phyloP scores from a whole-genome alignment of 495 filamentous ascomycete genomes.

The Talaromyces thailandensis region DNA sequence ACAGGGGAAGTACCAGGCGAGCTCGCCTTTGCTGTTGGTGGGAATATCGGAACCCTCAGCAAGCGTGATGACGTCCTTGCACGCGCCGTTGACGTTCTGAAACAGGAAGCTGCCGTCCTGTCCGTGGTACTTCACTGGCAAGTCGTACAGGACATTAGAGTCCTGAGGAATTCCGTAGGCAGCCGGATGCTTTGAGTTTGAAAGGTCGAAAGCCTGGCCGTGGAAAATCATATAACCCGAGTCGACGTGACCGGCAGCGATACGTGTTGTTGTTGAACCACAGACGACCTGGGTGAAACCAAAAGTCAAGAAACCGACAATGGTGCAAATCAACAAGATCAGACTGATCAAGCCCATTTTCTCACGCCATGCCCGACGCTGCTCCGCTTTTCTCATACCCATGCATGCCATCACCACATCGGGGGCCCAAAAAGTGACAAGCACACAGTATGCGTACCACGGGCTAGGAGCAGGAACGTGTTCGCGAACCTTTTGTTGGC shows the following conservation, averaged over 20 bases:
- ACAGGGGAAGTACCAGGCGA: conserved; percentile 98
- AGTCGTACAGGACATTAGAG: conserved; percentile 75
- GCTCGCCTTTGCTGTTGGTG: conserved; percentile 57
- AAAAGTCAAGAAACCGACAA: conserved; percentile 95
- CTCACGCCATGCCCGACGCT: conserved; percentile 93
- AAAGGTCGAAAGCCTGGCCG: conserved; percentile 76
- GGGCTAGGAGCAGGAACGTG: conserved; percentile 70
- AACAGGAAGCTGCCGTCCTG: conserved; percentile 94
- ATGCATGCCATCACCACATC: conserved; percentile 76
- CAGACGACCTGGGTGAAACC: conserved; percentile 91
- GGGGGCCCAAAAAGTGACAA: conserved; percentile 93
- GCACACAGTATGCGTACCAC: conserved; percentile 91
- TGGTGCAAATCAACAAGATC: conserved; percentile 75
- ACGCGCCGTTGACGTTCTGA: conserved; percentile 96
- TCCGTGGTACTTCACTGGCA: conserved; percentile 70
- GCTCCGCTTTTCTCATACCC: conserved; percentile 78
- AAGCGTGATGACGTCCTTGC: conserved; percentile 80
- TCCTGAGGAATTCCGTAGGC: conserved; percentile 64
- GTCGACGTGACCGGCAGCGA: conserved; percentile 69
- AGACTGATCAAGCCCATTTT: conserved; percentile 97
- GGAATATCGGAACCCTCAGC: conserved; percentile 68
- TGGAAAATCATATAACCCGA: conserved; percentile 92
- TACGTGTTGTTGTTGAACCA: conserved; percentile 43
- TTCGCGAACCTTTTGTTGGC: conserved; percentile 56
- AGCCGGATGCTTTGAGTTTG: conserved; percentile 61